Evolutionary conservation across 164 flowering plant genomes (phyloP), one percentile per base, ranked within the genome.

Genomic region (Platanus orientalis): DNA sequence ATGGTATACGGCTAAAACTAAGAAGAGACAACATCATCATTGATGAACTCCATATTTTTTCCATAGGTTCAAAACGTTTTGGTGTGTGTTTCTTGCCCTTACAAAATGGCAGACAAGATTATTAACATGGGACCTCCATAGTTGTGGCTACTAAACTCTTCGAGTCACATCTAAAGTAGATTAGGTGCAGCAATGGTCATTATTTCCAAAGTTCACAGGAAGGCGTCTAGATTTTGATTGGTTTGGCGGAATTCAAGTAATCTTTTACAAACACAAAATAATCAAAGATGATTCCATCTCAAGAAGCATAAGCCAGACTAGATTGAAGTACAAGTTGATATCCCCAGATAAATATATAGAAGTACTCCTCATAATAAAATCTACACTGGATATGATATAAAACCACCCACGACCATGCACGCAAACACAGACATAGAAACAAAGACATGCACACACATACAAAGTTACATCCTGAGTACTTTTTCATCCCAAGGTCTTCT

Each of bases 61-160:
- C n/a, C n/a, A n/a, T n/a, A n/a, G n/a, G n/a, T n/a, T n/a, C n/a
- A n/a, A n/a, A n/a, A n/a, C n/a, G n/a, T n/a, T n/a, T n/a, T n/a
- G n/a, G n/a, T n/a, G n/a, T n/a, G n/a, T n/a, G n/a, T n/a, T 34
- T 34, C 39, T 34, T 34, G 39, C 39, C 39, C n/a, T n/a, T n/a
- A n/a, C n/a, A n/a, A 30, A 64, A 28, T 24, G 54, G 68, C 51
- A 42, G 58, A 63, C 66, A 53, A 54, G 45, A 54, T 65, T 57
- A 2, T 34, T 24, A 9, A 57, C 47, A 32, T 65, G 60, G 61
- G 68, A 7, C 55, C 61, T 56, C 67, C 67, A 56, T 24, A n/a
- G 28, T 14, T 51, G 48, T 52, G 14, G 53, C 63, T 7, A 59
- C 23, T 48, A n/a, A 25, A 42, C 20, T 26, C 28, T 59, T 19